A percentile compares a stretch with the other conserved stretches of the same genome.
Conservation (phyloP, 257 asterid species). For the Schizonepeta tenuifolia region DNA sequence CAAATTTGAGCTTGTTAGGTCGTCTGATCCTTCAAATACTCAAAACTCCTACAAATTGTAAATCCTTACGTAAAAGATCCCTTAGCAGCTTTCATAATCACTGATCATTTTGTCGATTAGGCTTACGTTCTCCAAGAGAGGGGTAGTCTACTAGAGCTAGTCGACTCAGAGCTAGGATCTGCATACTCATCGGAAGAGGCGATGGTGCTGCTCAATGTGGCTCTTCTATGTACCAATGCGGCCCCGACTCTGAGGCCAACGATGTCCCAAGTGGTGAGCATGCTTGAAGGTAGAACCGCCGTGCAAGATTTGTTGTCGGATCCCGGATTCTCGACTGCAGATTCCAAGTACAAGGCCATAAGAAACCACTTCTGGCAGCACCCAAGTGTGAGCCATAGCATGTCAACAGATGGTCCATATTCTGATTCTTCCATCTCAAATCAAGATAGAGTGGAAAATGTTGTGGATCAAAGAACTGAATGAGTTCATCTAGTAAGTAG, state of each 20-base stretch:
- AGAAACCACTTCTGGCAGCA: constrained; percentile 90
- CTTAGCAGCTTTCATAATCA: not conserved
- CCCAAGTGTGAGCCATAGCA: constrained; percentile 58
- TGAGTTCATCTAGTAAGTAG: constrained; percentile 13
- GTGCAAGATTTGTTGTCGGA: constrained; percentile 81
- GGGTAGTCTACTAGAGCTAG: constrained; percentile 65
- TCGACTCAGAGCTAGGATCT: constrained; percentile 78
- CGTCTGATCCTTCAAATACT: no score
- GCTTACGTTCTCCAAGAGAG: constrained; percentile 89
- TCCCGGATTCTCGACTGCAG: constrained; percentile 61
- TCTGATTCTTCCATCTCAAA: constrained; percentile 58
- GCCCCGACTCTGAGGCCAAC: constrained; percentile 82
- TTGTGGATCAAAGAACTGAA: constrained; percentile 34
- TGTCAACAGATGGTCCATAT: constrained; percentile 49
- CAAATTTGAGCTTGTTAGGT: no score
- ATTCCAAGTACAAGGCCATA: constrained; percentile 61
- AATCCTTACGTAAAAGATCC: no score
- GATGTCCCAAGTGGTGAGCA: constrained; percentile 92
- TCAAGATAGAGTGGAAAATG: constrained; percentile 37
- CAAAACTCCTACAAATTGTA: no score
- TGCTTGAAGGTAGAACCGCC: constrained; percentile 86
- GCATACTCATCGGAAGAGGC: constrained; percentile 71
- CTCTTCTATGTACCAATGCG: constrained; percentile 82
- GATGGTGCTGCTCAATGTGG: constrained; percentile 66
- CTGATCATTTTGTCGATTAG: constrained; percentile 36